Base-by-base conservation (phyloP, 2,329 filamentous ascomycete species). In the Xylaria polymorpha region DNA sequence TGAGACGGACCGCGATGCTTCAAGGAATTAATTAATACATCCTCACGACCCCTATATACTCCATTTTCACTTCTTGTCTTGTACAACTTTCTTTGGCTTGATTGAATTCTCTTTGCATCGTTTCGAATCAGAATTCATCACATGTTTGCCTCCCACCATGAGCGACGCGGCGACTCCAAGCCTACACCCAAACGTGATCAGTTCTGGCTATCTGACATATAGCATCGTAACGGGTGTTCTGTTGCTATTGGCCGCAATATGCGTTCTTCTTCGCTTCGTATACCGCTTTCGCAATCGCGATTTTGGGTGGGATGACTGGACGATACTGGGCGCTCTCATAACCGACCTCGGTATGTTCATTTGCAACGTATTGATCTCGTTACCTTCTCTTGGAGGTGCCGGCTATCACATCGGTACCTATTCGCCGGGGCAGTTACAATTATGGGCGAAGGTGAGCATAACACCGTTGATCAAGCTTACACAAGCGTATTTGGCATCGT, bases 271-370 rank as follows among this genome's bases (percentile, higher is more conserved):
- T 22, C 48, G 48, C 12, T 15, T 51, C 15, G 29, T 51, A 29
- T 43, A 43, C 5, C 39, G 39, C 14, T 5, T 43, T 18, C 39
- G 22, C 14, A 14, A 51, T 14, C 7, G 4, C 22, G 44, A 58
- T 18, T n/a, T 51, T 35, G n/a, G 62, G 29, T 64, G 53, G 62
- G 62, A 64, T 57, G 62, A 64, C 25, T 64, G 53, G 62, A 59
- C 53, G 8, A 58, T 64, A 5, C 8, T 64, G 12, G 18, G 7
- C 4, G 39, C 62, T 15, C 22, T 58, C 1, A 22, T 51, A n/a
- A 7, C 37, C 4, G 32, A 12, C 1, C 20, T 64, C 9, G 55
- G 51, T 50, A n/a, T 64, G 14, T 50, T 64, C 29, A 43, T 43
- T 43, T 43, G 39, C 39, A 39, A 48, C 22, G 39, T 64, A 8